Evolutionary conservation across 768 basidiomycete genomes (phyloP).

Genomic region (Mrakia gelida): DNA sequence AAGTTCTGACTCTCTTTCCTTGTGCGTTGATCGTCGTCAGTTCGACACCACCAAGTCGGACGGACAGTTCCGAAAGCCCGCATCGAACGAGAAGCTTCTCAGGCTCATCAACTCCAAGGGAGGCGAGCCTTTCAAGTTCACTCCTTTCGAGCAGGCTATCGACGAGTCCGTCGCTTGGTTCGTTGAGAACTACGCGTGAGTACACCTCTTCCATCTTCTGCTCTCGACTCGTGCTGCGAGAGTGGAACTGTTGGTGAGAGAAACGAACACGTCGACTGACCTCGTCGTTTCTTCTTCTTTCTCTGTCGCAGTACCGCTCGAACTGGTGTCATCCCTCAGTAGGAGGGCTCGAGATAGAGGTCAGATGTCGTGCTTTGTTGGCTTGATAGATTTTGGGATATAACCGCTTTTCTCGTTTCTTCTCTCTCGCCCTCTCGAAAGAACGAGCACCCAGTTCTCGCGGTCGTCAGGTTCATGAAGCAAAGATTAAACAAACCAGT

Average conservation of each 20-base stretch:
- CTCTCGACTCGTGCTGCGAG: background rate
- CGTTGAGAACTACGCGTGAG: slow-evolving; percentile 63
- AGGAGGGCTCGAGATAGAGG: background rate
- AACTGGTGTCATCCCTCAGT: slow-evolving; percentile 1
- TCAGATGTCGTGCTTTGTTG: background rate
- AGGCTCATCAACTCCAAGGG: slow-evolving; percentile 54
- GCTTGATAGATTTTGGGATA: background rate
- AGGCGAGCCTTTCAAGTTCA: slow-evolving; percentile 63
- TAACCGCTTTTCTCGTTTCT: background rate
- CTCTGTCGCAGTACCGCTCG: background rate
- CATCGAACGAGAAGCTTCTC: slow-evolving; percentile 82
- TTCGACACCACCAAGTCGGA: slow-evolving; percentile 82
- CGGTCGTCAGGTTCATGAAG: too few species aligned
- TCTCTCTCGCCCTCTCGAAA: background rate
- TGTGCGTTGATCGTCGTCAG: slow-evolving; percentile 45
- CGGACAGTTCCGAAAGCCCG: slow-evolving; percentile 94
- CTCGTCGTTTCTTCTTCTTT: background rate
- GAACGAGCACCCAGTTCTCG: too few species aligned
- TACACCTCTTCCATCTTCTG: background rate
- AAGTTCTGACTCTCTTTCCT: background rate
- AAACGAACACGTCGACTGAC: background rate
- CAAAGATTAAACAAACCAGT: too few species aligned
- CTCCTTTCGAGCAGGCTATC: slow-evolving; percentile 81
- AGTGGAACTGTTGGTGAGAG: too few species aligned
- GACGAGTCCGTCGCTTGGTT: slow-evolving; percentile 81